Conservation (phyloP, 208 protist genomes). For the Kentomonas sorsogonicus region DNA sequence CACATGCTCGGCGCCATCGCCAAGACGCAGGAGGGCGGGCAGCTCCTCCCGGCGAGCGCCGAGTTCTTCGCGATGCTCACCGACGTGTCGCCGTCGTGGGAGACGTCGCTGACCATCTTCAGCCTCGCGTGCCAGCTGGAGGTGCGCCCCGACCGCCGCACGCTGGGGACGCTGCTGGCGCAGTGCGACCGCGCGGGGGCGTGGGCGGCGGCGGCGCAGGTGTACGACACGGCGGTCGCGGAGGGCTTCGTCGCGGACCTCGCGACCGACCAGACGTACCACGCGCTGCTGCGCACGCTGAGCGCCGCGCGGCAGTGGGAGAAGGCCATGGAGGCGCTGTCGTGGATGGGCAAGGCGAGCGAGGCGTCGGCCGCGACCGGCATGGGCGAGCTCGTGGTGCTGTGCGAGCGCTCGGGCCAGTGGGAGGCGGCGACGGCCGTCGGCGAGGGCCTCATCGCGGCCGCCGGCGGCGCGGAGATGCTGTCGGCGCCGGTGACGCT, state of each 20-base stretch:
- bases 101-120: constrained; percentile 50
- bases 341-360: constrained; percentile 75
- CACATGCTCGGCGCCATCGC: constrained; percentile 61
- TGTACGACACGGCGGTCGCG: constrained; percentile 66
- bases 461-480: constrained; percentile 27
- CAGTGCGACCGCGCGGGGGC: constrained; percentile 63
- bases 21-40: constrained; percentile 51
- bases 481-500: constrained; percentile 45
- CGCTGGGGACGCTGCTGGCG: constrained; percentile 46
- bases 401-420: constrained; percentile 77
- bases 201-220: constrained; percentile 58
- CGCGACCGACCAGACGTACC: constrained; percentile 47
- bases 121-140: constrained; percentile 47
- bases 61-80: constrained; percentile 65
- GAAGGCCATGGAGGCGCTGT: constrained; percentile 74
- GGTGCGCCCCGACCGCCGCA: constrained; percentile 53
- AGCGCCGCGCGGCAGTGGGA: constrained; percentile 69
- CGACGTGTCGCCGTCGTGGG: constrained; percentile 53
- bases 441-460: constrained; percentile 44
- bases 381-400: constrained; percentile 63
- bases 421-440: constrained; percentile 70
- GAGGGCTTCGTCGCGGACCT: constrained; percentile 67
- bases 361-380: constrained; percentile 68
- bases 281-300: constrained; percentile 69
- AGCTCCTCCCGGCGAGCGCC: constrained; percentile 48